Evolutionary conservation across 179 eudicot genomes (phyloP), one percentile per base, ranked within the genome.

Genomic region (Pouteria campechiana): DNA sequence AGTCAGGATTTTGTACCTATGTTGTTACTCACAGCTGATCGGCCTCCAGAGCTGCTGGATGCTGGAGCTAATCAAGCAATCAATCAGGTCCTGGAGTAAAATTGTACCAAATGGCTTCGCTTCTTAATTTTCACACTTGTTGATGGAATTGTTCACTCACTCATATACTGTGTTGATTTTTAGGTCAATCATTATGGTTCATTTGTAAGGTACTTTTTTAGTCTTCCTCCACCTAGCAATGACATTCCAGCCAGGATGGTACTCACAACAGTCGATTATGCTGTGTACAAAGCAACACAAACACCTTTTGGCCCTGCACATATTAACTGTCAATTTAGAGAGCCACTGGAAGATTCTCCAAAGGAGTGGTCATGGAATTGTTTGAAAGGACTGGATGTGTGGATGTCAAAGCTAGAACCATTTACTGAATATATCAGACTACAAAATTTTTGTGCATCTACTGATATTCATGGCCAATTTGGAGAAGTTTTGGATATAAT

Each of bases 51-150:
- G 71, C 73, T 90, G 53, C 88, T 55, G 32, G 87, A 72, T 31
- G 70, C 71, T 64, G 98, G 98, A 60, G 98, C 98, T 56, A 90
- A 90, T 66, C 98, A 90, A 75, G 75, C 95, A 43, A 82, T 90
- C 58, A 73, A 81, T 71, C 98, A 90, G 98, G 97, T 85, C 45
- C 22, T n/a, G n/a, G n/a, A n/a, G n/a, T n/a, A n/a, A n/a, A n/a
- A n/a, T n/a, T n/a, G n/a, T n/a, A n/a, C n/a, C n/a, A n/a, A n/a
- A n/a, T n/a, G n/a, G n/a, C n/a, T 24, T 53, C 45, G 24, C 16
- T 25, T 20, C 1, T 42, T 42, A 13, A 17, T 34, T 22, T 29
- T 33, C 7, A 32, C n/a, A 11, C 1, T 16, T 16, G 17, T 5
- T 16, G 8, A 10, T 11, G 20, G 3, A 6, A n/a, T n/a, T n/a